These are phyloP conservation scores for Fraxinus quadrangulata DNA, from an alignment of 257 asterid genomes.

Conservation along the genomic window DNA sequence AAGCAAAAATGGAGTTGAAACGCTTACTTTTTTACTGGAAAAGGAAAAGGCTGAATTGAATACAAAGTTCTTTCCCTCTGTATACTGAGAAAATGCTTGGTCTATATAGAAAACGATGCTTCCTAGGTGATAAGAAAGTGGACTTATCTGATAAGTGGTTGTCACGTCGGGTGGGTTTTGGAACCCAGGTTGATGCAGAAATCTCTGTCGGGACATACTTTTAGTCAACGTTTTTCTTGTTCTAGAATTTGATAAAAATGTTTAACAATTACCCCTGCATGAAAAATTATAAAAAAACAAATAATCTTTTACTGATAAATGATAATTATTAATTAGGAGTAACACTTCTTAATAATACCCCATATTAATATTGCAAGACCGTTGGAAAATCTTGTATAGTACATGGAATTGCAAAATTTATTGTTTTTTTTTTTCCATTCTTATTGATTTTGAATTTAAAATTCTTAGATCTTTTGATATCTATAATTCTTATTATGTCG, in stretches of 20 bases:
- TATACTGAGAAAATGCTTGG: neutral
- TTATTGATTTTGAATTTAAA: too few species aligned
- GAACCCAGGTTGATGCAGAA: neutral
- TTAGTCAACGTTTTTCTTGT: neutral
- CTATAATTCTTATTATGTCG: too few species aligned
- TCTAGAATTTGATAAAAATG: neutral
- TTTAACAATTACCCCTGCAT: neutral
- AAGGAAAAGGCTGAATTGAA: conserved; percentile 26
- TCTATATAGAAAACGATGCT: neutral
- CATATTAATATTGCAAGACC: neutral
- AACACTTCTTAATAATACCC: neutral
- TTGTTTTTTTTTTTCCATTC: neutral
- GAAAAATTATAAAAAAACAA: neutral
- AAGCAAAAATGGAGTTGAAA: conserved; percentile 21
- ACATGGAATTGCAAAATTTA: neutral
- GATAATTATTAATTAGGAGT: neutral
- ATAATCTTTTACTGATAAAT: neutral
- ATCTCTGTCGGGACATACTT: conserved; percentile 3
- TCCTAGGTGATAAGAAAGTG: neutral
- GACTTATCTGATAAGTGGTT: neutral
- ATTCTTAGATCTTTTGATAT: too few species aligned
- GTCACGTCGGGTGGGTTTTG: neutral
- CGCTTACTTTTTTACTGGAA: conserved; percentile 36
- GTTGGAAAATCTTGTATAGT: neutral
- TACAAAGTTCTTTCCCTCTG: neutral